These are phyloP conservation scores for Flagelloscypha sp. DNA, from an alignment of 768 basidiomycete species.

Conservation along the genomic window DNA sequence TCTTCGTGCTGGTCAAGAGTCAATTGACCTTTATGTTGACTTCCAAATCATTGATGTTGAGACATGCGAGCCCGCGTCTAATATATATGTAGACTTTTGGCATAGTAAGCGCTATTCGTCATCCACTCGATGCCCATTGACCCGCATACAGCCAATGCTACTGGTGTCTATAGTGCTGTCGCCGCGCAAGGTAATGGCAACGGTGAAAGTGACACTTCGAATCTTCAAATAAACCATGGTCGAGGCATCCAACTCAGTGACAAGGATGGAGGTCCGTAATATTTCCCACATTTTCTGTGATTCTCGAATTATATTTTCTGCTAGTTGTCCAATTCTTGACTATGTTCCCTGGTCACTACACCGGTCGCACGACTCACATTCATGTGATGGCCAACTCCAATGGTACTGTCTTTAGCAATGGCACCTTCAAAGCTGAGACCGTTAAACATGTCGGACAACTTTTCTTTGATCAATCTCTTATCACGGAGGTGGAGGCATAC, in stretches of 20 bases:
- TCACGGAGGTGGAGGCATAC: slow-evolving; percentile 7
- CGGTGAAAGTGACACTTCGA: no score
- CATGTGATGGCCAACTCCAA: slow-evolving; percentile 12
- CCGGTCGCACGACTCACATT: slow-evolving; percentile 11
- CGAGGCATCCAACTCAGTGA: slow-evolving; percentile 11
- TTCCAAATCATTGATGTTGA: slow-evolving; percentile 11
- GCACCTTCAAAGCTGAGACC: slow-evolving; percentile 6
- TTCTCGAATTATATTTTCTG: slow-evolving; percentile 8
- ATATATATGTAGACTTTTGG: slow-evolving; percentile 12
- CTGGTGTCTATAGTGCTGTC: slow-evolving; percentile 12
- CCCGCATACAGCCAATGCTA: no score
- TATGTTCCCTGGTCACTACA: slow-evolving; percentile 13
- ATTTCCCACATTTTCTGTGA: no score
- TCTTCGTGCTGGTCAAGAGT: slow-evolving; percentile 7
- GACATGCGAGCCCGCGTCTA: slow-evolving; percentile 11
- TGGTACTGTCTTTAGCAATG: slow-evolving; percentile 9
- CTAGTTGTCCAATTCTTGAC: slow-evolving; percentile 12
- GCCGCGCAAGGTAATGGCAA: slow-evolving; percentile 11
- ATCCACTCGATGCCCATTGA: no score
- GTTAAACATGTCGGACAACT: slow-evolving; percentile 13
- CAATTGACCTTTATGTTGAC: slow-evolving; percentile 10
- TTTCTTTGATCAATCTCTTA: slow-evolving; percentile 12
- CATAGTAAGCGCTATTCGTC: no score
- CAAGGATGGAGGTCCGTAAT: no score
- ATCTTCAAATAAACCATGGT: no score